phyloP scores from a whole-genome alignment of 495 filamentous ascomycete species.

The Parathielavia appendiculata region DNA sequence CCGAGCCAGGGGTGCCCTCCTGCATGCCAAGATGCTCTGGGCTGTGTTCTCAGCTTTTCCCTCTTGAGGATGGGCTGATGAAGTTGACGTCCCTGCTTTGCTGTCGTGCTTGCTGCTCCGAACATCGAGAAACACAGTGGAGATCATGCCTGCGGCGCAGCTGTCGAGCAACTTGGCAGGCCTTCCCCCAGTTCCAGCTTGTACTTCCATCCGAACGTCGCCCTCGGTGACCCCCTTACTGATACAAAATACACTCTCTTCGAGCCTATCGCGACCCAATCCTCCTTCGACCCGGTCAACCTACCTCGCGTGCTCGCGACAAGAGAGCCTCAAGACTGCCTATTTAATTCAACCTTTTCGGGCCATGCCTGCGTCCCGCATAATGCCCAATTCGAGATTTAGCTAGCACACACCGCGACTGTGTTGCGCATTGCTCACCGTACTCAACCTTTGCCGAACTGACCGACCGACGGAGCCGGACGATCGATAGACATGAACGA shows the following conservation, averaged over 20 bases:
- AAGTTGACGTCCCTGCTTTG: constrained; percentile 2
- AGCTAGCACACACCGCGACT: constrained; percentile 18
- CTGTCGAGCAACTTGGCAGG: neutral
- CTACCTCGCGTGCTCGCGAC: neutral
- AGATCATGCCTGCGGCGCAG: constrained; percentile 8
- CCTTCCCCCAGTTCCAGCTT: neutral
- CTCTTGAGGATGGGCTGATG: constrained; percentile 13
- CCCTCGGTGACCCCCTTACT: too few species aligned
- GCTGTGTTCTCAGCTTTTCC: constrained; percentile 17
- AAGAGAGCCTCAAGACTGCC: neutral
- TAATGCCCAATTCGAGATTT: constrained; percentile 19
- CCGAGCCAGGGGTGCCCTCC: neutral
- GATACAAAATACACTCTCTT: too few species aligned
- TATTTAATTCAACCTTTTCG: neutral
- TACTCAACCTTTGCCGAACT: neutral
- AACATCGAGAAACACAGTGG: neutral
- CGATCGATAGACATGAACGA: constrained; percentile 23
- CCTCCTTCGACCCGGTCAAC: neutral
- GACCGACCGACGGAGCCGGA: neutral
- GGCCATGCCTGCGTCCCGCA: constrained; percentile 11
- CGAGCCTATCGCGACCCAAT: too few species aligned
- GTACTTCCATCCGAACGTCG: neutral
- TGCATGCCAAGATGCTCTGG: constrained; percentile 3
- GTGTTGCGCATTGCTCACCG: constrained; percentile 30
- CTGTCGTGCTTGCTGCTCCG: neutral